A percentile compares a stretch with the other conserved stretches of the same genome.
Conservation (phyloP, 2,329 filamentous ascomycete genomes). For the Xylaria hypoxylon region DNA sequence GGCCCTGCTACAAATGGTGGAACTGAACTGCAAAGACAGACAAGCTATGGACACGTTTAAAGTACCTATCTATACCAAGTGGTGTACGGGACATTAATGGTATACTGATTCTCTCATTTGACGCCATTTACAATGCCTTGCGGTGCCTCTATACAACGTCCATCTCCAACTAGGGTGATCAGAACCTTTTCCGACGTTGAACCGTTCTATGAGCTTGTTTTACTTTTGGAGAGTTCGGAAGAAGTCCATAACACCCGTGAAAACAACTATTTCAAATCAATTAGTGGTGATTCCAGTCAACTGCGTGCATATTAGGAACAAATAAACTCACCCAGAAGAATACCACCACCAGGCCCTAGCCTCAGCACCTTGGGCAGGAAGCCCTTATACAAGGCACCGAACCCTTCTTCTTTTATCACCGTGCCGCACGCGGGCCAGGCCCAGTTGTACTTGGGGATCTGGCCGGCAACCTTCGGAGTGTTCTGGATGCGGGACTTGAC, state of each 20-base stretch:
- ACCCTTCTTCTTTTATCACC: slow-evolving; percentile 93
- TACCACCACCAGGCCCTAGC: slow-evolving; percentile 63
- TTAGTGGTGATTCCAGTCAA: slow-evolving; percentile 12
- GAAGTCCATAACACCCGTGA: slow-evolving; percentile 45
- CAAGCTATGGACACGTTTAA: slow-evolving; percentile 2
- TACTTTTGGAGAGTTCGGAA: slow-evolving; percentile 41
- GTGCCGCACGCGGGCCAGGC: slow-evolving; percentile 88
- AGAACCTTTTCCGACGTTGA: slow-evolving; percentile 13
- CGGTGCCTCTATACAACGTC: slow-evolving; percentile 25
- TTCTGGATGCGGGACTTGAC: slow-evolving; percentile 99
- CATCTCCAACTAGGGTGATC: slow-evolving; percentile 30
- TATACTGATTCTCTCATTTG: slow-evolving; percentile 14
- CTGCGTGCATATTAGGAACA: neutral
- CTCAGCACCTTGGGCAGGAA: slow-evolving; percentile 95
- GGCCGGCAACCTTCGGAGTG: slow-evolving; percentile 82
- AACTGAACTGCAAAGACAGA: neutral
- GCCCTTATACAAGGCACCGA: slow-evolving; percentile 93
- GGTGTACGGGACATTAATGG: slow-evolving; percentile 11
- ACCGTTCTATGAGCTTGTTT: slow-evolving; percentile 23
- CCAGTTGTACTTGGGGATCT: slow-evolving; percentile 97
- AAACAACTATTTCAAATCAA: slow-evolving; percentile 36
- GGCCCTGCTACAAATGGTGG: neutral
- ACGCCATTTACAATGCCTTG: slow-evolving; percentile 28
- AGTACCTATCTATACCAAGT: slow-evolving; percentile 21
- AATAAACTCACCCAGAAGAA: slow-evolving; percentile 68